phyloP scores from a whole-genome alignment of 164 flowering plant genomes.

The Chloranthus sessilifolius region DNA sequence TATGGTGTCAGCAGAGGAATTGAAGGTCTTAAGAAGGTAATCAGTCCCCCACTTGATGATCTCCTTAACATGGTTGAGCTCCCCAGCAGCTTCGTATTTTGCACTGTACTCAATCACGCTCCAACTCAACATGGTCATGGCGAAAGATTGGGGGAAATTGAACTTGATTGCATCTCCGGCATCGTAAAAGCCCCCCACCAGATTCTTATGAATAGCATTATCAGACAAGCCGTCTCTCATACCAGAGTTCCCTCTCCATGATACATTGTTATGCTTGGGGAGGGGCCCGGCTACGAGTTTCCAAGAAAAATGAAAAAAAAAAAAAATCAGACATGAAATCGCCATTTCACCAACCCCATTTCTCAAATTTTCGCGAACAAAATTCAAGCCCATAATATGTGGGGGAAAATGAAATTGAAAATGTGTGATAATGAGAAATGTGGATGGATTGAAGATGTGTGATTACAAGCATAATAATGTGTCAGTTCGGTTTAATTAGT shows the following conservation, averaged over 20 bases:
- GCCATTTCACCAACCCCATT: background rate
- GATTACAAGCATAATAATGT: no score
- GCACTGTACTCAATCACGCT: conserved; percentile 91
- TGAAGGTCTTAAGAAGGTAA: conserved; percentile 88
- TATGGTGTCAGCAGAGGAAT: conserved; percentile 67
- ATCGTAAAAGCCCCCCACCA: conserved; percentile 91
- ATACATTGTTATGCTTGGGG: conserved; percentile 82
- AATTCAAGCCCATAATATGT: background rate
- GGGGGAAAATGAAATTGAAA: background rate
- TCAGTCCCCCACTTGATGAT: conserved; percentile 92
- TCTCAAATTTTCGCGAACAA: background rate
- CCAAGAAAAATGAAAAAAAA: conserved; percentile 7
- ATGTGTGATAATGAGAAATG: no score
- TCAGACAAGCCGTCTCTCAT: conserved; percentile 60
- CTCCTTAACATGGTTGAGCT: conserved; percentile 81
- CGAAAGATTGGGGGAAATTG: conserved; percentile 74
- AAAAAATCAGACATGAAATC: background rate
- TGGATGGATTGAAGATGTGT: no score
- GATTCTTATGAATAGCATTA: conserved; percentile 36
- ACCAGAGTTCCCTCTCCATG: conserved; percentile 85
- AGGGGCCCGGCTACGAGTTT: conserved; percentile 66
- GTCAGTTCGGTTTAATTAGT: no score
- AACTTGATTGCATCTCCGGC: conserved; percentile 98
- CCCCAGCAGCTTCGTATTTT: conserved; percentile 87
- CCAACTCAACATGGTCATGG: conserved; percentile 96